Evolutionary conservation across 495 filamentous ascomycete genomes (phyloP), one percentile per base, ranked within the genome.

Genomic region (Hypoxylon lienhwacheense): DNA sequence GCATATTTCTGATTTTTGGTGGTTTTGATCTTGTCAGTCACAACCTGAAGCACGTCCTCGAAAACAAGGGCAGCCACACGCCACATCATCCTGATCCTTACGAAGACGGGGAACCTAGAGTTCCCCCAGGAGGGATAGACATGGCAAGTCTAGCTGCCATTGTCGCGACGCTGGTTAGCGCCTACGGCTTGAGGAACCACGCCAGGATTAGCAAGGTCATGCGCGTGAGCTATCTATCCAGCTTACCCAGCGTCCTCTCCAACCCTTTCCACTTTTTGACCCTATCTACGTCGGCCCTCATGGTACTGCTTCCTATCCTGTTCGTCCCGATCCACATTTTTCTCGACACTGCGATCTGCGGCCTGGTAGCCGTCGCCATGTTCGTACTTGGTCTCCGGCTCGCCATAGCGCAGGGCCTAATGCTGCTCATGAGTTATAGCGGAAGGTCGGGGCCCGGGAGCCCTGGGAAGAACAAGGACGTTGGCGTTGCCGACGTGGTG

Each of bases 251-350:
- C 42, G 78, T 97, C 14, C 77, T 96, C 47, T 86, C 85, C 41
- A 98, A 98, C 65, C 93, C 93, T 0, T 90, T 90, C 20, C 93
- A 98, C 68, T 89, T 96, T 69, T 79, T 98, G 14, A 97, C 93
- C 0, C 79, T 97, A 3, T 88, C 83, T 21, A 91, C 90, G 68
- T 90, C 90, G 5, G 69, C 82, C 11, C 73, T 96, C 15, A 82
- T 98, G 50, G 78, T 97, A 1, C 64, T 96, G 11, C 82, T 97
- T 5, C 93, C 93, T 4, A 77, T 96, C 25, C 80, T 97, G 3
- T 86, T 81, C 26, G 75, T 95, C 34, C 75, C 83, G 11, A 77
- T 88, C 37, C 89, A 89, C 64, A 71, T 84, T 34, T 87, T 85
- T 81, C 79, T 96, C 14, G 93, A 98, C 73, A 84, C 87, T 50